Base-by-base conservation (phyloP, 2,329 filamentous ascomycete genomes). In the Fusarium sp. region DNA sequence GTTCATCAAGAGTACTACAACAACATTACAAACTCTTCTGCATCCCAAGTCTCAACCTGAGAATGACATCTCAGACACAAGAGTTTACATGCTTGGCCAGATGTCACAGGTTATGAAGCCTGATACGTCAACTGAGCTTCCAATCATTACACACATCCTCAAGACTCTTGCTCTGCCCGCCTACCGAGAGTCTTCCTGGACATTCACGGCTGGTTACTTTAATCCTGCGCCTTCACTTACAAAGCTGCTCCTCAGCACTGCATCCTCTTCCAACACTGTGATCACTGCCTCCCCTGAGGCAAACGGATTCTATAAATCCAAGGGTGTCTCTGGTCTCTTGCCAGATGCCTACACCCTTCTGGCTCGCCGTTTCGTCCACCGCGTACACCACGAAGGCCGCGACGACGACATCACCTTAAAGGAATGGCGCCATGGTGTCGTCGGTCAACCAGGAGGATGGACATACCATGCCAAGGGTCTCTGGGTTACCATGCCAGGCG, bases 391-490 rank as follows among this genome's bases (percentile, higher is more conserved):
- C 11, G 75, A 79, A 41, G 82, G 83, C 44, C 83, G 82, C 7
- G 84, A 84, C 13, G 82, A 85, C 3, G 85, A 86, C 12, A 91
- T 98, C 29, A 81, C 87, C 6, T 84, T 99, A 6, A 92, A 93
- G 67, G 96, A 99, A 81, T 99, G 96, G 96, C 88, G 91, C 9
- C 86, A 86, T 47, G 96, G 96, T 11, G 92, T 90, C 0, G 92
- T 97, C 4, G 92, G 92, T 20, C 87, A 94, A 74, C 90, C 92
- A 0, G 93, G 85, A 2, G 95, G 94, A 1, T 99, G 97, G 96
- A 98, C 95, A 0, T 99, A 99, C 80, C 96, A 99, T 76, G 96
- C 96, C 49, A 99, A 99, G 81, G 96, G 96, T 0, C 84, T 98
- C 4, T 98, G 95, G 95, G 86, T 98, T 27, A 93, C 92, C 0